Conservation (phyloP, 805 yeast species). For the Sugiyamaella boreocaroliniensis region DNA sequence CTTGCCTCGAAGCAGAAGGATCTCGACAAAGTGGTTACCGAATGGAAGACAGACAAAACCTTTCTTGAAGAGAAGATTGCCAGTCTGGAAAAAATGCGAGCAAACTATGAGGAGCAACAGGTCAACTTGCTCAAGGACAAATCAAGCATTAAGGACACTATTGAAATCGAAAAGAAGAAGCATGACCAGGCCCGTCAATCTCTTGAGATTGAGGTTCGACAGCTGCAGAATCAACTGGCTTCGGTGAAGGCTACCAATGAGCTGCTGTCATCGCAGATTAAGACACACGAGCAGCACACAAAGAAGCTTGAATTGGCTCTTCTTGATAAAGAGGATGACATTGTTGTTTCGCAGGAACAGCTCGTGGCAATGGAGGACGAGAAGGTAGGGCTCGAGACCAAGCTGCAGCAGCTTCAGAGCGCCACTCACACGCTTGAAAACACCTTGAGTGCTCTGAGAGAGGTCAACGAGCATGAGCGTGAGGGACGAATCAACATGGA, state of each 20-base stretch:
- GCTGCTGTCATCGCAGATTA: neutral
- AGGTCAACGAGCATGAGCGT: neutral
- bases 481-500: neutral
- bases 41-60: conserved; percentile 12
- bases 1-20: conserved; percentile 9
- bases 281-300: conserved; percentile 17
- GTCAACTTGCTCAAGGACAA: conserved; percentile 22
- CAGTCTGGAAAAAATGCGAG: conserved; percentile 10
- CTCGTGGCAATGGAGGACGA: conserved; percentile 5
- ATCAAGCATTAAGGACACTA: conserved; percentile 23
- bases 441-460: neutral
- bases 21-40: conserved; percentile 20
- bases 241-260: conserved; percentile 4
- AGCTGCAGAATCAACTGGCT: conserved; percentile 29
- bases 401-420: conserved; percentile 3
- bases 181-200: conserved; percentile 26
- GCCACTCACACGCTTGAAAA: neutral
- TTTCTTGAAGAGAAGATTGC: conserved; percentile 13
- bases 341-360: conserved; percentile 11
- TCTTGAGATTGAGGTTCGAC: conserved; percentile 26
- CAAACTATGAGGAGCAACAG: conserved; percentile 12
- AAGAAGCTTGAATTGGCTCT: conserved; percentile 4
- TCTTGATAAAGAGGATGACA: conserved; percentile 15
- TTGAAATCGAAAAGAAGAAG: conserved; percentile 28
- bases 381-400: conserved; percentile 3